Conservation (phyloP, 2,329 filamentous ascomycete species). For the Dryadomyces quercivorus region DNA sequence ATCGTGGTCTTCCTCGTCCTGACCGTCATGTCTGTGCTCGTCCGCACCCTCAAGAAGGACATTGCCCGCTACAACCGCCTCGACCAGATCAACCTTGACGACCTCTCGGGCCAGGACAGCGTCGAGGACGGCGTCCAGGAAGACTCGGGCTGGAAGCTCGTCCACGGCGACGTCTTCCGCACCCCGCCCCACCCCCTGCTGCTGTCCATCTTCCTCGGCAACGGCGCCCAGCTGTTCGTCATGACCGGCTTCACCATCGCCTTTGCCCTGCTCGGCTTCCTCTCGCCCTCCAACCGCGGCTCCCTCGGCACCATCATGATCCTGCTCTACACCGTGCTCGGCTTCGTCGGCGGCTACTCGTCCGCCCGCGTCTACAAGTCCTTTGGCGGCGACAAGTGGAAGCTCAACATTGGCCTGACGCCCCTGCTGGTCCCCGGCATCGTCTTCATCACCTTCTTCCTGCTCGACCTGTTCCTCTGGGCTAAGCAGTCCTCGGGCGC, state of each 20-base stretch:
- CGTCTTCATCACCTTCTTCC: slow-evolving; percentile 81
- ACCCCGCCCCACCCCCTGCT: slow-evolving; percentile 72
- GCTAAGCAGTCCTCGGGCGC: slow-evolving; percentile 83
- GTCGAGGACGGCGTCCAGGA: slow-evolving; percentile 95
- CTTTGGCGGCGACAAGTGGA: slow-evolving; percentile 87
- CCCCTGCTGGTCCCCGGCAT: slow-evolving; percentile 75
- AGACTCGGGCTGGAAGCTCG: slow-evolving; percentile 96
- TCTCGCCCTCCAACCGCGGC: slow-evolving; percentile 91
- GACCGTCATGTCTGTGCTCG: slow-evolving; percentile 84
- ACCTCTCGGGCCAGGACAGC: slow-evolving; percentile 70
- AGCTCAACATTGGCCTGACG: slow-evolving; percentile 80
- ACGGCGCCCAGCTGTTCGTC: slow-evolving; percentile 90
- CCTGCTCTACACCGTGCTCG: slow-evolving; percentile 83
- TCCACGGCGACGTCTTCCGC: slow-evolving; percentile 95
- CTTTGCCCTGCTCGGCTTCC: slow-evolving; percentile 86
- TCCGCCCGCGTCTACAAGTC: slow-evolving; percentile 90
- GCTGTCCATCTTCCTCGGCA: slow-evolving; percentile 79
- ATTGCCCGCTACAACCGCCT: slow-evolving; percentile 94
- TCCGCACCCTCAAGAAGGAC: slow-evolving; percentile 83
- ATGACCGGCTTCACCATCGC: slow-evolving; percentile 93
- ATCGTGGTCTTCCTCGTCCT: slow-evolving; percentile 86
- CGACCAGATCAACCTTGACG: slow-evolving; percentile 81
- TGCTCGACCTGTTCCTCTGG: slow-evolving; percentile 94
- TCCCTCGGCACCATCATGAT: slow-evolving; percentile 89
- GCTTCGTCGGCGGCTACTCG: slow-evolving; percentile 83